Evolutionary conservation across 1,284 basidiomycete genomes (phyloP), one percentile per base, ranked within the genome.

Genomic region (Ustilago xerochloae): DNA sequence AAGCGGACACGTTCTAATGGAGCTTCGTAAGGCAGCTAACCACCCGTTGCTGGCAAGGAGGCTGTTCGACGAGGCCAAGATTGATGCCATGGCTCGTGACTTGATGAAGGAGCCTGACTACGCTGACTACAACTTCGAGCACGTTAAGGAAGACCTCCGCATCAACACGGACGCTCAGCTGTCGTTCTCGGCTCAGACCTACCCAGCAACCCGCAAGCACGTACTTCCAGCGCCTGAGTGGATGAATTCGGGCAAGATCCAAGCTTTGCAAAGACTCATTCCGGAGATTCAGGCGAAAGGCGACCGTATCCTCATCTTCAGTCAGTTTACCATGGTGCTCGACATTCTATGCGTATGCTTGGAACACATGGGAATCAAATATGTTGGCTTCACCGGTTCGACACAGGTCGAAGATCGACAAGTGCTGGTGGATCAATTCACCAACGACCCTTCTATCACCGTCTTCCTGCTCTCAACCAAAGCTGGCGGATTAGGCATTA

Each of bases 401-500:
- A 99, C 97, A 0, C 90, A 93, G 45, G 97, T 99, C 18, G 94
- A 95, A 80, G 91, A 94, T 57, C 89, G 97, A 16, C 97, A 99
- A 85, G 90, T 91, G 7, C 85, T 99, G 4, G 96, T 99, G 0
- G 97, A 99, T 81, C 92, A 97, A 83, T 99, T 98, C 85, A 95
- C 92, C n/a, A 92, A 95, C 78, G 93, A 97, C 81, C 88, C 90
- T 26, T 88, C 89, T n/a, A 97, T 99, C 79, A 88, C 91, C 20
- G 91, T 97, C 29, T 99, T 99, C 86, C 87, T 99, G 5, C 88
- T 99, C 1, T 97, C 94, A 6, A 99, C 97, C 0, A 94, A 94
- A 84, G 97, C 97, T 0, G 97, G 89, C 48, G 88, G 88, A 56
- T 85, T 88, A 35, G 88, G 88, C 7, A 79, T 86, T 62, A 85